A percentile compares a stretch with the other conserved stretches of the same genome.
Conservation (phyloP, 192 early-diverging fungal genomes). For the Backusella westeae region DNA sequence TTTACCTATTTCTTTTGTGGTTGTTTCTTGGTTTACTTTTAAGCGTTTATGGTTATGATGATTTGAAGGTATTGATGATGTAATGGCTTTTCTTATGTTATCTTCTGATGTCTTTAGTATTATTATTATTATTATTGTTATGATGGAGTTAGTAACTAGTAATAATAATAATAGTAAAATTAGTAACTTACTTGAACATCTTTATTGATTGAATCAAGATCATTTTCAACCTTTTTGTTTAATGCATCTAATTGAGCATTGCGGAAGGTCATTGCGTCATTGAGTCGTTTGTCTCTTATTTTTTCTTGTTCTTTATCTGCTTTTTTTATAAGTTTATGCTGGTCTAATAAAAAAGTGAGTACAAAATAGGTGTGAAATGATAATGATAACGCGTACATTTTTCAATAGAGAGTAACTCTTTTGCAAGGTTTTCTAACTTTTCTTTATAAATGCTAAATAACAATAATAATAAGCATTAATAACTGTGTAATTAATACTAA, state of each 20-base stretch:
- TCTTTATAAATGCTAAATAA: neutral
- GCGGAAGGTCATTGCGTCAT: neutral
- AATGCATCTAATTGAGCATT: neutral
- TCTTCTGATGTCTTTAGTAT: neutral
- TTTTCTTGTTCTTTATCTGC: slow-evolving; percentile 1
- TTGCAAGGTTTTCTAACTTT: neutral
- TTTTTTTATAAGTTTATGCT: slow-evolving; percentile 5
- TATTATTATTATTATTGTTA: neutral
- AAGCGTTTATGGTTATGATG: neutral
- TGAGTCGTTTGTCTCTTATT: neutral
- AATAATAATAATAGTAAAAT: neutral
- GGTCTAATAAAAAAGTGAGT: neutral
- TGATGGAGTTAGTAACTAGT: neutral
- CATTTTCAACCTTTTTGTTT: neutral
- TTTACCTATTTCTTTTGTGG: neutral
- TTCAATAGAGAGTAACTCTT: neutral
- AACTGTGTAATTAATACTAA: neutral
- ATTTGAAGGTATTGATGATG: neutral
- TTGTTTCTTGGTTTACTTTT: neutral
- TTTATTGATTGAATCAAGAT: neutral
- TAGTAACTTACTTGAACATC: neutral
- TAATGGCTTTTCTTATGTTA: slow-evolving; percentile 1
- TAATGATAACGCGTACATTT: neutral
- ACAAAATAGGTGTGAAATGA: neutral
- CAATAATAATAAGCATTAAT: neutral